These are phyloP conservation scores for Curvularia verruculosa DNA, from an alignment of 2,329 filamentous ascomycete species.

Conservation along the genomic window DNA sequence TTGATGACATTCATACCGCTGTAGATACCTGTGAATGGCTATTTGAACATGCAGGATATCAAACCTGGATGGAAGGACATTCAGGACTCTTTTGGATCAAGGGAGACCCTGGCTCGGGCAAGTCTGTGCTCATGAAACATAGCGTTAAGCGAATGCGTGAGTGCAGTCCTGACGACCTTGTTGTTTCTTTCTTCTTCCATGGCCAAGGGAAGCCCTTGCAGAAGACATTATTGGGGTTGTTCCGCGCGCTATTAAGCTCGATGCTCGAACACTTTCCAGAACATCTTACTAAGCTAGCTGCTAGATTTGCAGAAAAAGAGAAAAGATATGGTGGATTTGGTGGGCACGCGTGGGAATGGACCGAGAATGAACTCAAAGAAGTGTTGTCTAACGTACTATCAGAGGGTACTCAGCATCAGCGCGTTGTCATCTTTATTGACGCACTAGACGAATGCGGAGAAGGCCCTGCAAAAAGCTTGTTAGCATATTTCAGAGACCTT, in stretches of 20 bases:
- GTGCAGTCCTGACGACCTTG: not conserved
- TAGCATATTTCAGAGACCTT: conserved; percentile 16
- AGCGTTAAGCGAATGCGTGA: conserved; percentile 25
- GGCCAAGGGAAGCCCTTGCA: conserved; percentile 23
- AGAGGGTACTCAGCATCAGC: not conserved
- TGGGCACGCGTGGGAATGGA: conserved; percentile 20
- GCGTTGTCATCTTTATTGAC: conserved; percentile 20
- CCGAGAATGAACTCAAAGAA: conserved; percentile 19
- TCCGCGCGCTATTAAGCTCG: conserved; percentile 22
- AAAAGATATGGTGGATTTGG: conserved; percentile 13
- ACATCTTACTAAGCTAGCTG: not conserved
- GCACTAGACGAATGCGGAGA: conserved; percentile 22
- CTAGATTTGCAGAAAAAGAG: conserved; percentile 17
- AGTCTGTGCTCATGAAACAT: conserved; percentile 52
- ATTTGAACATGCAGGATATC: conserved; percentile 39
- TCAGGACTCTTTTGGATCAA: conserved; percentile 55
- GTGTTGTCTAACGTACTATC: conserved; percentile 13
- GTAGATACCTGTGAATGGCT: conserved; percentile 49
- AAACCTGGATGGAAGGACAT: conserved; percentile 43
- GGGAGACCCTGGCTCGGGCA: conserved; percentile 41
- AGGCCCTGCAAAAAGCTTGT: conserved; percentile 14
- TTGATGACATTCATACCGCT: conserved; percentile 10
- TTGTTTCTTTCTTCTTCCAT: conserved; percentile 29
- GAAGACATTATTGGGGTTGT: conserved; percentile 21
- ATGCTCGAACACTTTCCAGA: conserved; percentile 2